Evolutionary conservation across 2,329 filamentous ascomycete genomes (phyloP).

Genomic region (Paracoccidioides brasiliensis): DNA sequence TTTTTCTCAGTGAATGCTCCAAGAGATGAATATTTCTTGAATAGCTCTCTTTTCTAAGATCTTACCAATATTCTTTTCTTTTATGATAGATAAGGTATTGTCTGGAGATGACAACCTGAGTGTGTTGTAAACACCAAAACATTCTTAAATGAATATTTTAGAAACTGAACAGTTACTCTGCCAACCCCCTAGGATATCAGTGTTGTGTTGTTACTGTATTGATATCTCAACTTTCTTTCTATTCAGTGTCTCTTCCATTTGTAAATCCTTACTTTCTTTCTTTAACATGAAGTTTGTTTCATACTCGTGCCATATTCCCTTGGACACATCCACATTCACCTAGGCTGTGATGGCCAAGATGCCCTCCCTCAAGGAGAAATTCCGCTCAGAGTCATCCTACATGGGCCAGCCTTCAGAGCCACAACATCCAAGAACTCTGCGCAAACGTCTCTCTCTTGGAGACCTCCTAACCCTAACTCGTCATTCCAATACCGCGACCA

Average conservation of each 20-base stretch:
- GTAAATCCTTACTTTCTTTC: not conserved
- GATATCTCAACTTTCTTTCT: not conserved
- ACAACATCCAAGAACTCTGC: not conserved
- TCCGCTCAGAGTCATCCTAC: conserved; percentile 5
- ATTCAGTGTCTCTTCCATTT: not conserved
- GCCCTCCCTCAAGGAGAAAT: conserved; percentile 1
- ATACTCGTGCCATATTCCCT: not conserved
- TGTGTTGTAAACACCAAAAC: no score
- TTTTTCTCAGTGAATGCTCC: not conserved
- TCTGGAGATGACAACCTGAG: not conserved
- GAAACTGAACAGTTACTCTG: no score
- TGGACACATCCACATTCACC: not conserved
- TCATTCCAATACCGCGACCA: not conserved
- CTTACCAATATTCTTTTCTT: not conserved
- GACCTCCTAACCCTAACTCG: not conserved
- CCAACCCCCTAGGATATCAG: not conserved
- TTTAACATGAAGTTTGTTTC: not conserved
- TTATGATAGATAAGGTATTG: not conserved
- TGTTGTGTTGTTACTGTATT: not conserved
- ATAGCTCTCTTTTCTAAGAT: not conserved
- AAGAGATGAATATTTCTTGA: not conserved
- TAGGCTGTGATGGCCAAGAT: not conserved
- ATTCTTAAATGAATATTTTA: no score
- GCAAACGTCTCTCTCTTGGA: conserved; percentile 6
- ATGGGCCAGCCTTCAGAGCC: not conserved